phyloP scores from a whole-genome alignment of 2,329 filamentous ascomycete genomes.

The Penicillium sp. region DNA sequence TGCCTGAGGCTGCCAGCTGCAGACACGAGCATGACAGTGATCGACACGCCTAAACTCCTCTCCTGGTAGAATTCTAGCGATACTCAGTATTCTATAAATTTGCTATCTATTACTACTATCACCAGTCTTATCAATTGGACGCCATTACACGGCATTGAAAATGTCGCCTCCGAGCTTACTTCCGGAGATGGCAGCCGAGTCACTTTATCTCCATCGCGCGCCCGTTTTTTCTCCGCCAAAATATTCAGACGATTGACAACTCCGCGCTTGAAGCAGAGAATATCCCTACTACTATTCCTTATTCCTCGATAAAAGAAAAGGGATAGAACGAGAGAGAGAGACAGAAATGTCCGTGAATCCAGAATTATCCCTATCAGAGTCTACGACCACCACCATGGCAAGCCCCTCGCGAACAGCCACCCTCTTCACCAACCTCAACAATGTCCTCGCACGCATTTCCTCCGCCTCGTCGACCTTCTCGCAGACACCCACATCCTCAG shows the following conservation, averaged over 20 bases:
- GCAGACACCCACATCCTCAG: constrained; percentile 35
- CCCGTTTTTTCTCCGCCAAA: neutral
- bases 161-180: neutral
- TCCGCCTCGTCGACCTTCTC: constrained; percentile 22
- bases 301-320: too few relatives aligned
- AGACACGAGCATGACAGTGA: neutral
- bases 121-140: neutral
- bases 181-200: neutral
- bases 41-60: neutral
- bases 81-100: neutral
- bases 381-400: constrained; percentile 11
- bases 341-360: neutral
- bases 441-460: constrained; percentile 57
- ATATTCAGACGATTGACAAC: neutral
- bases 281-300: too few relatives aligned
- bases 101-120: neutral
- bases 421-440: constrained; percentile 60
- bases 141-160: neutral
- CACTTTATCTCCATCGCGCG: neutral
- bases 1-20: neutral
- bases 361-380: neutral
- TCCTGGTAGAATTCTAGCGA: neutral
- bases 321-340: neutral
- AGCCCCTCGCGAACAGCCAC: constrained; percentile 57
- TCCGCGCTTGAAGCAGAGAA: neutral